Conservation (phyloP, 306 rosid genomes). For the Amphicarpaea edgeworthii region DNA sequence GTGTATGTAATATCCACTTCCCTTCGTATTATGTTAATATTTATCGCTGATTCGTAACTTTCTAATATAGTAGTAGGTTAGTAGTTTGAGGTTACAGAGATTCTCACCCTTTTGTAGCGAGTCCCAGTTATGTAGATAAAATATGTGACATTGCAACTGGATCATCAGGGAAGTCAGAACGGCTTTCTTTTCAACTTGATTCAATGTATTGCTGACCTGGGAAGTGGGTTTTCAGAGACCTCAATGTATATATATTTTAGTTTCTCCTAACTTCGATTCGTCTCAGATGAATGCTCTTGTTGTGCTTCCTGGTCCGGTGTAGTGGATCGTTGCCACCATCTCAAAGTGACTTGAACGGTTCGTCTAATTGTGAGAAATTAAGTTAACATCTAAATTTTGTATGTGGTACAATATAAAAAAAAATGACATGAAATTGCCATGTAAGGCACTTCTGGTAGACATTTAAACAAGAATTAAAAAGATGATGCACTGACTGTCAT, state of each 20-base stretch:
- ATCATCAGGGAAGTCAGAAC: constrained; percentile 53
- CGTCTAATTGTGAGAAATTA: too few species aligned
- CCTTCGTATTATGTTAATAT: constrained; percentile 65
- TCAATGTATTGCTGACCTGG: constrained; percentile 68
- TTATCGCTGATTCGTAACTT: constrained; percentile 55
- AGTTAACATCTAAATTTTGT: too few species aligned
- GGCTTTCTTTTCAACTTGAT: constrained; percentile 59
- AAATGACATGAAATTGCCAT: too few species aligned
- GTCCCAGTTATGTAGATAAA: constrained; percentile 74
- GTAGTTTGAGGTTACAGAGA: constrained; percentile 60
- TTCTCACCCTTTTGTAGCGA: constrained; percentile 64
- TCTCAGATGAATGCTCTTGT: not conserved
- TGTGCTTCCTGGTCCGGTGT: not conserved
- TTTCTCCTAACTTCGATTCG: constrained; percentile 11
- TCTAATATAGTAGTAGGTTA: constrained; percentile 53
- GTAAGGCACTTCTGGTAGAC: too few species aligned
- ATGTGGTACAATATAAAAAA: too few species aligned
- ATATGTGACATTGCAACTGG: constrained; percentile 56
- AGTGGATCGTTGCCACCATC: too few species aligned
- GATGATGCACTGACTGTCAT: too few species aligned
- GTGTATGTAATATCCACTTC: constrained; percentile 59
- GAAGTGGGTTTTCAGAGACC: constrained; percentile 59
- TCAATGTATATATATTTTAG: constrained; percentile 59
- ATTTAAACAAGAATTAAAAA: too few species aligned
- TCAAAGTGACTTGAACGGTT: too few species aligned